phyloP scores from a whole-genome alignment of 805 yeast genomes.

The Maudiozyma barnettii region DNA sequence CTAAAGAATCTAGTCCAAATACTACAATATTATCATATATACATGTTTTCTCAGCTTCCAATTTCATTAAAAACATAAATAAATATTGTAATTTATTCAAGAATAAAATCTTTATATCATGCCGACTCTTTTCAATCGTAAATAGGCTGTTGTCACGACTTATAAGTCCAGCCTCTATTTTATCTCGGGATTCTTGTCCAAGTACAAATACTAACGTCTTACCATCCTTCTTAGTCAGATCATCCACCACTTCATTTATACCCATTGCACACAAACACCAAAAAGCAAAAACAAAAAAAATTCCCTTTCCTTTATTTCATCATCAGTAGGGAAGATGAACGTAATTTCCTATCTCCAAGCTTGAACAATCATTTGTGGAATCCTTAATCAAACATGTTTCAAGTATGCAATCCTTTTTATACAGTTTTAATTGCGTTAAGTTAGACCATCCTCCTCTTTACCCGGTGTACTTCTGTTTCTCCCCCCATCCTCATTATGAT shows the following conservation, averaged over 20 bases:
- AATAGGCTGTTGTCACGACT: slow-evolving; percentile 11
- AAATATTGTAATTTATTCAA: slow-evolving; percentile 25
- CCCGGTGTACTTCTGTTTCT: too few species aligned
- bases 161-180: slow-evolving; percentile 15
- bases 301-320: too few species aligned
- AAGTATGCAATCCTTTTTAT: too few species aligned
- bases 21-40: slow-evolving; percentile 18
- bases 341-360: too few species aligned
- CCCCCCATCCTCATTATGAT: too few species aligned
- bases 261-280: slow-evolving; percentile 1
- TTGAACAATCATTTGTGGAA: too few species aligned
- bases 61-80: slow-evolving; percentile 27
- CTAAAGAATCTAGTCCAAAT: slow-evolving; percentile 22
- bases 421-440: too few species aligned
- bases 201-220: slow-evolving; percentile 19
- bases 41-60: slow-evolving; percentile 18
- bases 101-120: slow-evolving; percentile 20
- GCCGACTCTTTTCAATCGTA: slow-evolving; percentile 8
- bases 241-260: slow-evolving; percentile 4
- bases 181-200: slow-evolving; percentile 18
- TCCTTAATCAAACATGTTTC: too few species aligned
- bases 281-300: too few species aligned
- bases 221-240: slow-evolving; percentile 5
- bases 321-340: too few species aligned
- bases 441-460: too few species aligned